Evolutionary conservation across 305 asterid species (phyloP).

Genomic region (Plantago rigida): DNA sequence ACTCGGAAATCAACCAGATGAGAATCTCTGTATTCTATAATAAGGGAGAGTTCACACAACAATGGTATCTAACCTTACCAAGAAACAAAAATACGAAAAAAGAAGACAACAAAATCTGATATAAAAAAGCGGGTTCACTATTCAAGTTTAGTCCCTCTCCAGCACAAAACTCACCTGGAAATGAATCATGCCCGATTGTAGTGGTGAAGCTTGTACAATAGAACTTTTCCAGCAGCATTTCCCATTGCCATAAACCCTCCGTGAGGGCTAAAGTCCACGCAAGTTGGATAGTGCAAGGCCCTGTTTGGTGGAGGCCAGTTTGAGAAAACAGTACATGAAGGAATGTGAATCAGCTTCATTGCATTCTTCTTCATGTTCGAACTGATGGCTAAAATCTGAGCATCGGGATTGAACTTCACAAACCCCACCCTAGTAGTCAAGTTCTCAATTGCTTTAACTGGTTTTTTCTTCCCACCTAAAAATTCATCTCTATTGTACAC

Average conservation of each 20-base stretch:
- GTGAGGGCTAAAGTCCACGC: conserved; percentile 77
- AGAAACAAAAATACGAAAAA: background rate
- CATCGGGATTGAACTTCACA: conserved; percentile 65
- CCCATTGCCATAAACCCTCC: conserved; percentile 88
- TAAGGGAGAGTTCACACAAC: background rate
- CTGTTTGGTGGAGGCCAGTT: conserved; percentile 70
- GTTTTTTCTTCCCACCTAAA: conserved; percentile 68
- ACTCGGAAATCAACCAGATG: no score
- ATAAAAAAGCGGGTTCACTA: background rate
- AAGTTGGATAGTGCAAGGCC: conserved; percentile 47
- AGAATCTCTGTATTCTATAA: no score
- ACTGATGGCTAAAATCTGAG: conserved; percentile 66
- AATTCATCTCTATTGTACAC: conserved; percentile 58
- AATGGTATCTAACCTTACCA: background rate
- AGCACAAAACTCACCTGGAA: background rate
- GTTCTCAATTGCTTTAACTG: conserved; percentile 62
- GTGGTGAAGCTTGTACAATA: conserved; percentile 80
- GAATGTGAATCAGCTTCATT: conserved; percentile 64
- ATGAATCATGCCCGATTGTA: conserved; percentile 50
- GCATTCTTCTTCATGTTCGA: conserved; percentile 79
- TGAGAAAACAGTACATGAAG: conserved; percentile 59
- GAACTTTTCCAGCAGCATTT: conserved; percentile 71
- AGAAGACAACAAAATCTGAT: background rate
- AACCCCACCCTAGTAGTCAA: conserved; percentile 66
- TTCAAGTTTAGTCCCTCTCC: background rate